Conservation (phyloP, 306 rosid species). For the Abrus precatorius region DNA sequence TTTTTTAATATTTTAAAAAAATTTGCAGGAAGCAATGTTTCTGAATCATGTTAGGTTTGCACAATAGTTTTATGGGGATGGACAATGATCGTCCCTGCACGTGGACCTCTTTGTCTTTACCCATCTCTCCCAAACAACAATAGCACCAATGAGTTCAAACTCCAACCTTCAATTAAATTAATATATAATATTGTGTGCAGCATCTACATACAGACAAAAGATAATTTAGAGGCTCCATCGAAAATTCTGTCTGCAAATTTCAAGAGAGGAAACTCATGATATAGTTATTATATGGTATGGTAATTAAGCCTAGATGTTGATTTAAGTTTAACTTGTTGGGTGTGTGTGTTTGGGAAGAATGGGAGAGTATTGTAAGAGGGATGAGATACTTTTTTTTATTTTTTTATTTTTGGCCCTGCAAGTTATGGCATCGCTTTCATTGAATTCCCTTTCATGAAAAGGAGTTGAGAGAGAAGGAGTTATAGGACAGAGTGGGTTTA, state of each 20-base stretch:
- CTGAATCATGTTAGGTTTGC: constrained; percentile 48
- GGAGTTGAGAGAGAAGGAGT: constrained; percentile 63
- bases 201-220: constrained; percentile 48
- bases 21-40: constrained; percentile 49
- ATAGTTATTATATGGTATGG: constrained; percentile 30
- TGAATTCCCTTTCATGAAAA: constrained; percentile 71
- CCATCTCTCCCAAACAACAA: constrained; percentile 62
- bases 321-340: constrained; percentile 6
- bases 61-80: constrained; percentile 61
- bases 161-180: constrained; percentile 55
- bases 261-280: constrained; percentile 35
- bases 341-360: constrained; percentile 27
- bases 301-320: background rate
- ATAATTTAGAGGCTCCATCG: constrained; percentile 30
- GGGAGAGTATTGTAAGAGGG: constrained; percentile 34
- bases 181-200: constrained; percentile 40
- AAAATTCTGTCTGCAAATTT: constrained; percentile 39
- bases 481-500: constrained; percentile 60
- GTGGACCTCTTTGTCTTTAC: constrained; percentile 68
- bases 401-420: constrained; percentile 31
- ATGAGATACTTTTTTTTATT: constrained; percentile 24
- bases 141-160: constrained; percentile 63
- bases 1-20: background rate
- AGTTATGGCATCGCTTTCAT: constrained; percentile 65
- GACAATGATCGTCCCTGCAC: constrained; percentile 78